phyloP scores from a whole-genome alignment of 805 yeast species.

The Saturnispora sekii region DNA sequence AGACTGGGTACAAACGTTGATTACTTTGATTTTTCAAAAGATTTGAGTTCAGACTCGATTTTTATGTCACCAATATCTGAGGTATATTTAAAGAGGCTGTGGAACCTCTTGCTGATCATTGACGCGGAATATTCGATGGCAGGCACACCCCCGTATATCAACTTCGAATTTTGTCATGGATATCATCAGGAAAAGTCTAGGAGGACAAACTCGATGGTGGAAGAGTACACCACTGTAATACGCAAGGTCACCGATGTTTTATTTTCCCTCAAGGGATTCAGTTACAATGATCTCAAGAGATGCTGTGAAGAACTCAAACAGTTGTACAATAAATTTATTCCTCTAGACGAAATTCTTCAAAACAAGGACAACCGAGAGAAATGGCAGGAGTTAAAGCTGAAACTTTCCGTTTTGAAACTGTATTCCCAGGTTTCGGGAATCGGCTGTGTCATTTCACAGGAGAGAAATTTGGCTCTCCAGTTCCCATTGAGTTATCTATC shows the following conservation, averaged over 20 bases:
- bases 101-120: conserved; percentile 12
- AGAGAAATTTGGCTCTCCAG: not conserved
- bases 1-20: not conserved
- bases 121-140: conserved; percentile 12
- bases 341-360: not conserved
- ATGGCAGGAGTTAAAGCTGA: conserved; percentile 7
- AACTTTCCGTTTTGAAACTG: conserved; percentile 6
- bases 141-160: conserved; percentile 11
- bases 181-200: conserved; percentile 1
- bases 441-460: not conserved
- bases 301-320: not conserved
- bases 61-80: too few relatives aligned
- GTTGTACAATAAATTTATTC: not conserved
- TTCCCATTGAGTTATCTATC: not conserved
- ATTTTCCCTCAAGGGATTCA: not conserved
- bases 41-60: conserved; percentile 20
- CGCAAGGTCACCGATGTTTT: conserved; percentile 1
- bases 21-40: conserved; percentile 11
- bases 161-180: conserved; percentile 11
- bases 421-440: not conserved
- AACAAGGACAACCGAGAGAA: not conserved
- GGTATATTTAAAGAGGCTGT: conserved; percentile 7
- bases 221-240: not conserved
- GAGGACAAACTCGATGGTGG: not conserved
- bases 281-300: not conserved